phyloP scores from a whole-genome alignment of 768 basidiomycete species.

The Tubosaeta sp. region DNA sequence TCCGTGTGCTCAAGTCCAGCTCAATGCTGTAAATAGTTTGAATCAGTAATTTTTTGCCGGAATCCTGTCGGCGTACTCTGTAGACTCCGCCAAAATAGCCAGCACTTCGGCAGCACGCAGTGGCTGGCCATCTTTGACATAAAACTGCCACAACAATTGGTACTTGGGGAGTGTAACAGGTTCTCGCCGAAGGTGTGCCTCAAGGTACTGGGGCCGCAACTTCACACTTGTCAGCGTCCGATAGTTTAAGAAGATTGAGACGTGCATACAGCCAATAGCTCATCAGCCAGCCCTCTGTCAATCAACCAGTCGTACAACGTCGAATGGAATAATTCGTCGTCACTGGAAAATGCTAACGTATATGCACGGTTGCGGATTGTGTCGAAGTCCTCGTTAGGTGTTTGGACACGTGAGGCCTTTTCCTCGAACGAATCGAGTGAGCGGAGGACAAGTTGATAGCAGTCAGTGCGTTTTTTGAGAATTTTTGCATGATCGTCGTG shows the following conservation, averaged over 20 bases:
- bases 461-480: conserved; percentile 60
- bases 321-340: conserved; percentile 93
- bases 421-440: conserved; percentile 79
- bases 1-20: conserved; percentile 62
- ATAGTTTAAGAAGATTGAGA: background rate
- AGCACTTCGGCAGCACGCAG: conserved; percentile 87
- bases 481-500: conserved; percentile 57
- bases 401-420: conserved; percentile 37
- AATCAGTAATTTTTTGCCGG: background rate
- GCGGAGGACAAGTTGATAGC: conserved; percentile 82
- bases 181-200: conserved; percentile 80
- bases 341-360: conserved; percentile 75
- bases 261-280: conserved; percentile 77
- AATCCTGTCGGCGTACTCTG: conserved; percentile 49
- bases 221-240: conserved; percentile 29
- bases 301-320: conserved; percentile 95
- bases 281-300: conserved; percentile 71
- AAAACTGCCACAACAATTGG: conserved; percentile 95
- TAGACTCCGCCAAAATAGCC: conserved; percentile 76
- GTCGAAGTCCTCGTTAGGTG: conserved; percentile 52
- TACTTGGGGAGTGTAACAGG: conserved; percentile 77
- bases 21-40: conserved; percentile 46
- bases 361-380: conserved; percentile 81
- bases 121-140: conserved; percentile 87
- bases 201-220: conserved; percentile 86